These are phyloP conservation scores for Kodamaea sp. DNA, from an alignment of 1,139 yeast genomes.

Conservation along the genomic window DNA sequence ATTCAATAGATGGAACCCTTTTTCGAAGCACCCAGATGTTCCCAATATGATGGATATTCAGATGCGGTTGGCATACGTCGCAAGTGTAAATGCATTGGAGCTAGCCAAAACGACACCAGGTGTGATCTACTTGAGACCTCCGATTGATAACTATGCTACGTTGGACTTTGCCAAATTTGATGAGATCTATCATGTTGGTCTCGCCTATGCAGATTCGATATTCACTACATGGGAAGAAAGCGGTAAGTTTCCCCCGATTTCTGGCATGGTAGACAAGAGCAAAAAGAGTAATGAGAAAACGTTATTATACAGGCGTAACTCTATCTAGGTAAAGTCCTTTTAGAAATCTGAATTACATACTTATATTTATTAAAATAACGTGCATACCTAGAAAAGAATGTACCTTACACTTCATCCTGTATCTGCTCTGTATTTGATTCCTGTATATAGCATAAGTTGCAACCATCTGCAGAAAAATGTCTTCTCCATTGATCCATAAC, in stretches of 20 bases:
- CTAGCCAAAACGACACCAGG: slow-evolving; percentile 83
- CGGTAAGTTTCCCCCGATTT: slow-evolving; percentile 61
- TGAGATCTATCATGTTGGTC: slow-evolving; percentile 82
- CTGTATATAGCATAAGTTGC: no score
- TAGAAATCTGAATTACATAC: neutral
- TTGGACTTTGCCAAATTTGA: slow-evolving; percentile 91
- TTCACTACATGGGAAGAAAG: slow-evolving; percentile 54
- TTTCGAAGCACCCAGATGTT: slow-evolving; percentile 80
- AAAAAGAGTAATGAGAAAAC: slow-evolving; percentile 18
- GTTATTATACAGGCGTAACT: slow-evolving; percentile 58
- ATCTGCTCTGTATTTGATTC: no score
- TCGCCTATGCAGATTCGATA: slow-evolving; percentile 65
- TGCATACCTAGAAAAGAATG: no score
- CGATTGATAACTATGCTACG: slow-evolving; percentile 88
- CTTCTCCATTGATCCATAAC: no score
- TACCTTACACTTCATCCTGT: no score
- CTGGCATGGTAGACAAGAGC: slow-evolving; percentile 47
- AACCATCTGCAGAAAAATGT: no score
- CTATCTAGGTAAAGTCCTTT: no score
- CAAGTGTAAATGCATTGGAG: slow-evolving; percentile 91
- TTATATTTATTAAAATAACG: neutral
- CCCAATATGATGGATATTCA: slow-evolving; percentile 97
- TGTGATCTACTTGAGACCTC: slow-evolving; percentile 89
- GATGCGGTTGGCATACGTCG: slow-evolving; percentile 88
- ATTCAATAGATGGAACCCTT: slow-evolving; percentile 87